Evolutionary conservation across 805 yeast species (phyloP), one percentile per base, ranked within the genome.

Genomic region (Kodamaea lidongshanica): DNA sequence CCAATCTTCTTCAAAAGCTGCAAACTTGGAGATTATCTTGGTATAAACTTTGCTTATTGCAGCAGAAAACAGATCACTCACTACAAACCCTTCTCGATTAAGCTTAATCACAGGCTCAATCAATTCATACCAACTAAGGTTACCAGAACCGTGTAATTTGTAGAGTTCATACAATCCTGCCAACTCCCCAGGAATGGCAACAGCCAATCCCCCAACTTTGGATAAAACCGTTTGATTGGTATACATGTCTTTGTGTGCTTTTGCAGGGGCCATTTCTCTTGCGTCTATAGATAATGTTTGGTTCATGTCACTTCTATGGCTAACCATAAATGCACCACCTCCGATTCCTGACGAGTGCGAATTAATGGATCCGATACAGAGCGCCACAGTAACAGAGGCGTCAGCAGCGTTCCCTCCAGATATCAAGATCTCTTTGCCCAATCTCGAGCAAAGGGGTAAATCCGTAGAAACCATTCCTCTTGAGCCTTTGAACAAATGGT

Each of bases 311-410:
- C 35, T 38, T 14, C 42, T 34, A 10, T 48, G 41, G 37, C 61
- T 53, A 8, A 58, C 70, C 25, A 82, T 79, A 44, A 73, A 86
- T 0, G 82, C 85, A 7, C 98, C 97, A 4, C 97, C 97, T 6
- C 96, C 96, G 24, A 89, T 78, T 0, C 96, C 95, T 2, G 94
- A 79, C 35, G 79, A 79, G 59, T 80, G 85, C 39, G 86, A 77
- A 48, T 84, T 83, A 13, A 85, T 58, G 32, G 83, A 68, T 2
- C 97, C 97, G 18, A 89, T 75, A 49, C 98, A 89, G 16, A 89
- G 63, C 0, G 94, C 85, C 8, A 84, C 82, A 0, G 95, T 80
- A 2, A 89, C 79, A 0, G 95, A 84, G 0, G 96, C 95, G 52
- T 89, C 98, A 0, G 95, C 96, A 2, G 96, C 96, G 45, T 75